These are phyloP conservation scores for Sphaerulina populicola DNA, from an alignment of 2,329 filamentous ascomycete species.

Conservation along the genomic window DNA sequence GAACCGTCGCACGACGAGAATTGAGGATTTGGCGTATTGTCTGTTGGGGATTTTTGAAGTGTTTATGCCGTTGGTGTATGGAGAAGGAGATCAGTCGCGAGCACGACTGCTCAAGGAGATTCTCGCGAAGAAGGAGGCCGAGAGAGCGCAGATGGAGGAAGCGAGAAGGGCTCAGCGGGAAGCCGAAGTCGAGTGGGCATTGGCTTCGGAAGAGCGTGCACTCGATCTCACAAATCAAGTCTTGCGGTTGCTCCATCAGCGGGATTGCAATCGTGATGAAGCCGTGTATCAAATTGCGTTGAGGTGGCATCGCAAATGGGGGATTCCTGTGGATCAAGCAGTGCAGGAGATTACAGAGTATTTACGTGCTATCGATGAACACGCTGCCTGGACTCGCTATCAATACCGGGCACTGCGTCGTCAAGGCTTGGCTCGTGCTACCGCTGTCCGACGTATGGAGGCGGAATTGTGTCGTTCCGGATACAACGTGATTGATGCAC, in stretches of 20 bases:
- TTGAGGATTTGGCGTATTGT: slow-evolving; percentile 41
- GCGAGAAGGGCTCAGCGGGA: not conserved
- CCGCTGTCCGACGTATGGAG: slow-evolving; percentile 2
- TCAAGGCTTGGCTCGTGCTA: not conserved
- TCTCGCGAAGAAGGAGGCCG: slow-evolving; percentile 3
- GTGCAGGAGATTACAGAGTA: slow-evolving; percentile 1
- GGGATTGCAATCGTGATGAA: not conserved
- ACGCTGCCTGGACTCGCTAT: not conserved
- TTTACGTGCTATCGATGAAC: not conserved
- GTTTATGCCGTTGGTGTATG: slow-evolving; percentile 40
- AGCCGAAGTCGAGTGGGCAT: not conserved
- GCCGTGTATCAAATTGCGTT: not conserved
- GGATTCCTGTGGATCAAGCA: not conserved
- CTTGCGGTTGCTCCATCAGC: not conserved
- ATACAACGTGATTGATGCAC: slow-evolving; percentile 4
- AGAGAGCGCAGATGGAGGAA: not conserved
- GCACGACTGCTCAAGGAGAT: slow-evolving; percentile 12
- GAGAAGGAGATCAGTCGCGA: slow-evolving; percentile 24
- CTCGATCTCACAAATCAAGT: not conserved
- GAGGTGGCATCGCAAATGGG: not conserved
- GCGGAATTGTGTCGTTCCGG: not conserved
- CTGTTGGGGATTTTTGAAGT: slow-evolving; percentile 41
- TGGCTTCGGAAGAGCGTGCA: not conserved
- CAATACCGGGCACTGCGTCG: not conserved
- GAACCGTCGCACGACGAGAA: not conserved